Conservation (phyloP, 441 rosid genomes). For the Isatis lusitanica region DNA sequence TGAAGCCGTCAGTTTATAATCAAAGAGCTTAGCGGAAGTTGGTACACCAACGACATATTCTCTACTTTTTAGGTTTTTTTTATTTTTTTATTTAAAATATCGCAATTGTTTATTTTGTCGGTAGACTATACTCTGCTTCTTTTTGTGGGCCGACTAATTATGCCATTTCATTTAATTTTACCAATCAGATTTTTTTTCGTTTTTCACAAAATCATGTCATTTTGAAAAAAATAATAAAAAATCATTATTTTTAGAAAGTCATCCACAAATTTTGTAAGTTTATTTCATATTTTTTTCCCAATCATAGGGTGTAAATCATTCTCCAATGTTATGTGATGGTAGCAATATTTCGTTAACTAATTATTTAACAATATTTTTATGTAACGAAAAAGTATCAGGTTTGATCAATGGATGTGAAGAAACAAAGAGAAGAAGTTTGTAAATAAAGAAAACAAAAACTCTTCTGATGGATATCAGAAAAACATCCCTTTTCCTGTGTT, state of each 20-base stretch:
- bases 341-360: not conserved
- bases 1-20: constrained; percentile 8
- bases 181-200: not conserved
- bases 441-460: not conserved
- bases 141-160: constrained; percentile 3
- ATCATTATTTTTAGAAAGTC: too few relatives aligned
- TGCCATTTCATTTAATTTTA: not conserved
- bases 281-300: too few relatives aligned
- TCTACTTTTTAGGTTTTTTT: not conserved
- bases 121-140: not conserved
- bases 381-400: not conserved
- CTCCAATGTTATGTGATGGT: not conserved
- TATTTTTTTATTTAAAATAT: too few relatives aligned
- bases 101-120: constrained; percentile 1
- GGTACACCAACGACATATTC: constrained; percentile 31
- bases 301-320: not conserved
- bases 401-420: not conserved
- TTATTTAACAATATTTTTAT: not conserved
- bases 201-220: too few relatives aligned
- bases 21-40: not conserved
- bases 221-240: too few relatives aligned
- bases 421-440: not conserved
- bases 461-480: not conserved
- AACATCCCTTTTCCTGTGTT: not conserved
- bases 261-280: too few relatives aligned